A percentile compares a stretch with the other conserved stretches of the same genome.
These are phyloP conservation scores for Calycina marina DNA, from an alignment of 2,329 filamentous ascomycete species.

Conservation along the genomic window DNA sequence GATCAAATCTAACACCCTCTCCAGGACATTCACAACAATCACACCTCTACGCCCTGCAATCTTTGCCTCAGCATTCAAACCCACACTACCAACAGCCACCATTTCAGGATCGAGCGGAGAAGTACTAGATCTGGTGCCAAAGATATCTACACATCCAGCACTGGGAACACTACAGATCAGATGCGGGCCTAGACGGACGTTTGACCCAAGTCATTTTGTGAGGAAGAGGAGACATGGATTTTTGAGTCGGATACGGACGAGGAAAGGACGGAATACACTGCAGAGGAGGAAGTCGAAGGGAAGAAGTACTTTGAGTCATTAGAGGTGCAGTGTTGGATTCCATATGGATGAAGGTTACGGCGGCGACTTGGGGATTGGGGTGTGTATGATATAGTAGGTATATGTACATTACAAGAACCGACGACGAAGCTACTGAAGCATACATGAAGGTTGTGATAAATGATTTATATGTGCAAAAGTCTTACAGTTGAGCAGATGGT, in stretches of 20 bases:
- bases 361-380: neutral
- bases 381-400: neutral
- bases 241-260: slow-evolving; percentile 20
- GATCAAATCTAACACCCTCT: too few relatives aligned
- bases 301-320: slow-evolving; percentile 23
- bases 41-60: slow-evolving; percentile 17
- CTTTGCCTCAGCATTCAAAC: slow-evolving; percentile 9
- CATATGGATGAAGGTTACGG: neutral
- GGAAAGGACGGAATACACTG: slow-evolving; percentile 20
- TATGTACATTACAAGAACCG: neutral
- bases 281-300: slow-evolving; percentile 20
- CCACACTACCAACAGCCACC: slow-evolving; percentile 1
- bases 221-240: slow-evolving; percentile 24
- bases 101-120: neutral
- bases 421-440: too few relatives aligned
- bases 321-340: neutral
- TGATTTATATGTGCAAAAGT: neutral
- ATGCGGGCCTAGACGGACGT: slow-evolving; percentile 22
- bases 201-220: slow-evolving; percentile 24
- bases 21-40: slow-evolving; percentile 21
- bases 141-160: slow-evolving; percentile 20
- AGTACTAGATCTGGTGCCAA: slow-evolving; percentile 18
- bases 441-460: neutral
- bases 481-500: too few relatives aligned
- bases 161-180: slow-evolving; percentile 19